Base-by-base conservation (phyloP, 164 flowering plant species). In the Vitis labrusca region DNA sequence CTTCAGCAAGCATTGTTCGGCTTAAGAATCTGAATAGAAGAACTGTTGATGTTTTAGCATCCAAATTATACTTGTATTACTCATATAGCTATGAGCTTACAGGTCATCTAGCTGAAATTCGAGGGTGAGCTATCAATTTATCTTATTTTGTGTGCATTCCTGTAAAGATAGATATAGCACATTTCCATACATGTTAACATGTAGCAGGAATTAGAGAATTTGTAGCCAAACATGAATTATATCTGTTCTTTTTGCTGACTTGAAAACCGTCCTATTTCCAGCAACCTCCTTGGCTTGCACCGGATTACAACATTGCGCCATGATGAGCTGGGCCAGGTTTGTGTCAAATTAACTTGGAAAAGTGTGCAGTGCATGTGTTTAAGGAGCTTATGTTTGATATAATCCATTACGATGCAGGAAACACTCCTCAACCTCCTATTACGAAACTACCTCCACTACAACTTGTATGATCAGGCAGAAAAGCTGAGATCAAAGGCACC, bases 261-360 rank as follows among this genome's bases (percentile, higher is more conserved):
- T 37, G 44, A 37, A 23, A 37, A 37, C 44, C 7, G 5, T 37
- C 44, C 23, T 51, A n/a, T 67, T 67, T 15, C 64, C 84, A 95
- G 99, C 27, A 85, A 83, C 73, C 94, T 96, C n/a, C 91, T 93
- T 72, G 77, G 86, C 14, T 77, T 96, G 79, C 99, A 96, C 66
- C 92, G 97, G 29, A 83, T 88, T 76, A 93, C 98, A 32, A 96
- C 99, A 5, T 67, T 93, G 76, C 99, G 91, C 67, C 97, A 85
- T 75, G 99, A 96, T 77, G 99, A 96, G 75, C 80, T 96, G 69
- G 98, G 99, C 51, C 99, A 96, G 97, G 98, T 94, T 44, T 59
- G 83, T 79, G 63, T 76, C 60, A 37, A 37, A 37, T 37, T 37
- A 37, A 37, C 44, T 14, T 37, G 49, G 59, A 16, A 68, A 16